Percentiles rank a stretch among this genome's conserved stretches.
These are phyloP conservation scores for Chalciporus piperatus DNA, from an alignment of 768 basidiomycete species.

Conservation along the genomic window DNA sequence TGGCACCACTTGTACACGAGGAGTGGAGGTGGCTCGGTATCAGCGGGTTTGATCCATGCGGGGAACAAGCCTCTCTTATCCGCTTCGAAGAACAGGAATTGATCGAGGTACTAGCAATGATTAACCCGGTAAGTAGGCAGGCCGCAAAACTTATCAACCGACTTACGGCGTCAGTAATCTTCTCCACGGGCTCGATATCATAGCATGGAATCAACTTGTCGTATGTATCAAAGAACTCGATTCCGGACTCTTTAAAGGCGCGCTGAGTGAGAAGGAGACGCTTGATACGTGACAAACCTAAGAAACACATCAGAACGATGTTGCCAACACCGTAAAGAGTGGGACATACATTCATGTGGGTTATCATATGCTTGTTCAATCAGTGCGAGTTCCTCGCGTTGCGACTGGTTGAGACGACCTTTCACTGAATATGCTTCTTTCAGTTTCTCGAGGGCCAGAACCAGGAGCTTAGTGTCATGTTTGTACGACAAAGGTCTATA, in stretches of 20 bases:
- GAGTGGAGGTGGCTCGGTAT: conserved; percentile 94
- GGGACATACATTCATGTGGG: conserved; percentile 84
- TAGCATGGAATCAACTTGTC: conserved; percentile 99
- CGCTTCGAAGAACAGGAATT: conserved; percentile 98
- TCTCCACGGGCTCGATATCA: conserved; percentile 99
- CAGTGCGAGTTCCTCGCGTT: conserved; percentile 95
- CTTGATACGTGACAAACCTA: conserved; percentile 94
- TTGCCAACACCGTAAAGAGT: background rate
- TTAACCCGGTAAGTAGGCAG: no score
- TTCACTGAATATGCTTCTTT: conserved; percentile 99
- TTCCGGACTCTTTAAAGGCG: conserved; percentile 97
- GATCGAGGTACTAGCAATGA: conserved; percentile 75
- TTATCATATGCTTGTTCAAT: conserved; percentile 99
- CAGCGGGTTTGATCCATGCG: conserved; percentile 98
- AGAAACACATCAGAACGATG: conserved; percentile 3
- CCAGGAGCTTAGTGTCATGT: conserved; percentile 97
- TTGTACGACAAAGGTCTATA: conserved; percentile 91
- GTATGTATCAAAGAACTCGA: conserved; percentile 96
- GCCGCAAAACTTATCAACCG: background rate
- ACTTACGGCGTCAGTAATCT: conserved; percentile 95
- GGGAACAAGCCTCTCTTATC: conserved; percentile 99
- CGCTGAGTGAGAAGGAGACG: conserved; percentile 94
- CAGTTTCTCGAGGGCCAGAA: conserved; percentile 94
- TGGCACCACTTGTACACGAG: conserved; percentile 99
- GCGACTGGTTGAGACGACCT: conserved; percentile 95